Evolutionary conservation across 2,329 filamentous ascomycete species (phyloP), one percentile per base, ranked within the genome.

Genomic region (Stemphylium beticola): DNA sequence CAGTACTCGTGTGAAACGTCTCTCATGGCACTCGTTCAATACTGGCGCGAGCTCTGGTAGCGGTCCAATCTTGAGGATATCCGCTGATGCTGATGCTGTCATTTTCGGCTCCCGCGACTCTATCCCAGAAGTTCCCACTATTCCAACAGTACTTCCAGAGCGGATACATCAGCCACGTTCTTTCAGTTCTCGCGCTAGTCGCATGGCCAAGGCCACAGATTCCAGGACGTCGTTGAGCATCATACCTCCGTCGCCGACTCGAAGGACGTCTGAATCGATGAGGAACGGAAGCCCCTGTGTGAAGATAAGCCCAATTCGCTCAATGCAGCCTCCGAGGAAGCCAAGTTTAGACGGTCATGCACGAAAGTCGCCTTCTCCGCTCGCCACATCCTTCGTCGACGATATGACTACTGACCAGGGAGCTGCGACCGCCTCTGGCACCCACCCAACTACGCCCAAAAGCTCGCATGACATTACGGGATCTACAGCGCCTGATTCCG

Each of bases 21-120:
- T 69, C 4, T 70, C 63, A 6, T 51, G 53, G 49, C 58, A 61
- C 24, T 57, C 63, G 3, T 50, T 57, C 2, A 33, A 47, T 12
- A 52, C 55, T 26, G 55, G 48, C 17, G 41, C 60, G 4, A 42
- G 50, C 14, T 42, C 53, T 20, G 60, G 49, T 12, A 41, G 55
- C 15, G 67, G 68, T 4, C 62, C 67, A 1, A 41, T 59, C 9
- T 41, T 71, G 11, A 72, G 34, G 4, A 68, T 72, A 15, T 48
- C 45, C 18, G 41, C 57, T 31, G 67, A 72, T 24, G 70, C 69
- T n/a, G 68, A 73, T 34, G 42, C 41, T 12, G 29, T 71, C 11
- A 39, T 72, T 17, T 49, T 66, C 12, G 67, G 65, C 17, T 42
- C 43, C 8, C 20, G 18, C 20, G 34, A 45, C 5, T 18, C 42